phyloP scores from a whole-genome alignment of 148 eudicot species.

The Rhododendron williamsianum region DNA sequence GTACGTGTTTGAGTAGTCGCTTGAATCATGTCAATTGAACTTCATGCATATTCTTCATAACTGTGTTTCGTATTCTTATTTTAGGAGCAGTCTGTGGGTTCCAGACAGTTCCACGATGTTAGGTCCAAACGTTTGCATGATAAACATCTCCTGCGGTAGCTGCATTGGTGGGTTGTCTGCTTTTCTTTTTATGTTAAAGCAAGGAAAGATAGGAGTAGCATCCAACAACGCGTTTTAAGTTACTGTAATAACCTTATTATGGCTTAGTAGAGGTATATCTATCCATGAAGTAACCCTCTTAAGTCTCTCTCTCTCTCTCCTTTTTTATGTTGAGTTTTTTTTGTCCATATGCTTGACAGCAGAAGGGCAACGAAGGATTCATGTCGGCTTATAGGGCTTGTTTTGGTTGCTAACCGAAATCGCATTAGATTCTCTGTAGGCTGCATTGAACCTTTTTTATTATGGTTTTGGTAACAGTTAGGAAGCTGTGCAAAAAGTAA shows the following conservation, averaged over 20 bases:
- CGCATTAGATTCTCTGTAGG: neutral
- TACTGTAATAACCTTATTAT: neutral
- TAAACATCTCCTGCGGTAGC: neutral
- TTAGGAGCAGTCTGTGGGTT: conserved; percentile 12
- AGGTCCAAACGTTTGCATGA: conserved; percentile 8
- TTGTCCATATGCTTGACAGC: neutral
- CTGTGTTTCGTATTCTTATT: neutral
- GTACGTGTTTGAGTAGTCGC: neutral
- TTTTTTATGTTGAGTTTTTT: neutral
- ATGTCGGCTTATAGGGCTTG: neutral
- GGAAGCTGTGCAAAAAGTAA: no score
- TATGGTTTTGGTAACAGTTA: neutral
- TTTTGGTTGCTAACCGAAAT: neutral
- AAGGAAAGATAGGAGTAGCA: neutral
- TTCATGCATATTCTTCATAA: neutral
- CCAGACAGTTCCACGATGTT: conserved; percentile 12
- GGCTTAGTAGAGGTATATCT: neutral
- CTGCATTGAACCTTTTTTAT: neutral
- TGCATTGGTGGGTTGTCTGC: neutral
- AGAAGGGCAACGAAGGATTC: neutral
- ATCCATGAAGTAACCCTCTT: neutral
- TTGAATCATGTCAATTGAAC: neutral
- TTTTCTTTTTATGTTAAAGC: neutral
- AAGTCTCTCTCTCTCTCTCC: neutral
- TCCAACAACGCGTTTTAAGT: neutral